Evolutionary conservation across 805 yeast species (phyloP).

Genomic region (Candida lessepsii): DNA sequence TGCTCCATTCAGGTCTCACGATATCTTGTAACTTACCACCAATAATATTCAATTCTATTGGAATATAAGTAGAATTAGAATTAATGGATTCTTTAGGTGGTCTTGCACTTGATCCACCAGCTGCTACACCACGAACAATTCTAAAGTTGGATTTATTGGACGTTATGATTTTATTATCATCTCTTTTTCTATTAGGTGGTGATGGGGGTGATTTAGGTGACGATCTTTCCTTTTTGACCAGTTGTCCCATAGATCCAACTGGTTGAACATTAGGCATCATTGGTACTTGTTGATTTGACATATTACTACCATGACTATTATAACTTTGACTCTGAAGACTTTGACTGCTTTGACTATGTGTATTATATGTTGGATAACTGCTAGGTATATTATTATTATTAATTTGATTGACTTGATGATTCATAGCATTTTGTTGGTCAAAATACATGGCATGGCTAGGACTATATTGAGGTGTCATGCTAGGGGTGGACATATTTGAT

Average conservation of each 20-base stretch:
- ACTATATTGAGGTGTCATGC: constrained; percentile 15
- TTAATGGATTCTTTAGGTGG: constrained; percentile 47
- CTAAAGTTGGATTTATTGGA: constrained; percentile 27
- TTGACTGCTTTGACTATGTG: constrained; percentile 1
- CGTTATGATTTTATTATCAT: constrained; percentile 16
- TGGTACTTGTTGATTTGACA: not conserved
- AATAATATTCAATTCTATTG: constrained; percentile 47
- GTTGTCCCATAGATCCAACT: constrained; percentile 1
- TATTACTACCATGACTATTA: not conserved
- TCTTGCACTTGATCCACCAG: constrained; percentile 56
- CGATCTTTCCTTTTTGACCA: constrained; percentile 2
- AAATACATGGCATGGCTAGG: constrained; percentile 14
- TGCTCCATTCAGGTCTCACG: constrained; percentile 52
- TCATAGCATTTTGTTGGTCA: constrained; percentile 7
- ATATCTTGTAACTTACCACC: constrained; percentile 48
- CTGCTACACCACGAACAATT: constrained; percentile 55
- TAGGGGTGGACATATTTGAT: constrained; percentile 13
- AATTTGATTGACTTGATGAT: constrained; percentile 3
- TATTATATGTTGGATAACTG: not conserved
- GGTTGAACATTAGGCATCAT: constrained; percentile 2
- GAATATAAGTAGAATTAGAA: constrained; percentile 31
- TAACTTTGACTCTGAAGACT: constrained; percentile 1
- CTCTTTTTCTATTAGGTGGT: constrained; percentile 7
- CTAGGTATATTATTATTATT: not conserved
- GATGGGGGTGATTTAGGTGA: constrained; percentile 7